Percentiles rank a stretch among this genome's conserved stretches.
Evolutionary conservation across 2,329 filamentous ascomycete species (phyloP).

Genomic region (Hypoxylon sp.): DNA sequence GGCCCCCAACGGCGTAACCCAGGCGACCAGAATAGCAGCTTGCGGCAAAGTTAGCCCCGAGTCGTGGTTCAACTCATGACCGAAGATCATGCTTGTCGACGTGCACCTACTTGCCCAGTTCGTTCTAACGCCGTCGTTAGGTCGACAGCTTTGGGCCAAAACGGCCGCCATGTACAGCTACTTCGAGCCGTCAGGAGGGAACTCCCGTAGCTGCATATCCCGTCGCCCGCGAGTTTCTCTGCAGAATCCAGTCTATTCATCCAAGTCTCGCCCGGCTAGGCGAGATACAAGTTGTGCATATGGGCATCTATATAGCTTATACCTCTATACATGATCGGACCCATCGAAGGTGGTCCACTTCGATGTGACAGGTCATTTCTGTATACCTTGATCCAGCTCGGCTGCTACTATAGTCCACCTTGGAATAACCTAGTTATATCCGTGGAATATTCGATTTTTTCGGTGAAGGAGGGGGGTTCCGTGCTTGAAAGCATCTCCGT

Average conservation of each 20-base stretch:
- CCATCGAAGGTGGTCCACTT: slow-evolving; percentile 12
- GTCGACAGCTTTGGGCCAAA: background rate
- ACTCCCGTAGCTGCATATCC: background rate
- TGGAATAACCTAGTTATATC: slow-evolving; percentile 1
- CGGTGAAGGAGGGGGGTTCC: background rate
- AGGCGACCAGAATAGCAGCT: background rate
- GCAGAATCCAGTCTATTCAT: background rate
- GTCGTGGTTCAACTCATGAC: slow-evolving; percentile 3
- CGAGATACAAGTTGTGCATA: slow-evolving; percentile 9
- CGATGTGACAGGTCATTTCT: slow-evolving; percentile 28
- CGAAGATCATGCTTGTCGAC: background rate
- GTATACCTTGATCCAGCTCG: slow-evolving; percentile 15
- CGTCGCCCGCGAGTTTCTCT: background rate
- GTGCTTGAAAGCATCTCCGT: background rate
- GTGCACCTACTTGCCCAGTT: background rate
- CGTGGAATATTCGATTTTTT: background rate
- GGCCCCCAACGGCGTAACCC: background rate
- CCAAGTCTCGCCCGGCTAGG: background rate
- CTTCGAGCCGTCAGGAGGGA: background rate
- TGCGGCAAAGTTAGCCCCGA: background rate
- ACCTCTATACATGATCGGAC: slow-evolving; percentile 13
- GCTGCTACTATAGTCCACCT: slow-evolving; percentile 11
- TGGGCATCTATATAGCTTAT: background rate
- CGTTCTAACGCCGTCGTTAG: background rate
- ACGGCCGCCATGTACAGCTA: background rate